These are phyloP conservation scores for Proteromonas lacertae DNA, from an alignment of 352 stramenopile genomes.

Conservation along the genomic window DNA sequence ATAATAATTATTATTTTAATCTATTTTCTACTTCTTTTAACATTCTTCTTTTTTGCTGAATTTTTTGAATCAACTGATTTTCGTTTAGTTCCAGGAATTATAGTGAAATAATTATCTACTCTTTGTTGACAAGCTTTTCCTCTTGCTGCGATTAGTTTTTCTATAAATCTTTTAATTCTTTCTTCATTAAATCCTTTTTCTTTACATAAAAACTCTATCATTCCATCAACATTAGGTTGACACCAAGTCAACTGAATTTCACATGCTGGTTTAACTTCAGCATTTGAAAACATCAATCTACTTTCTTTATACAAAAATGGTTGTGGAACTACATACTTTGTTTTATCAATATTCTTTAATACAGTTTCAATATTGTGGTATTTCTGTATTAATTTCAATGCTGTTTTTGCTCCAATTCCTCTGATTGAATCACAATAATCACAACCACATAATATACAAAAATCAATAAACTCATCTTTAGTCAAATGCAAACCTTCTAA, in stretches of 20 bases:
- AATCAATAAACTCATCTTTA: conserved; percentile 80
- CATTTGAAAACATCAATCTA: conserved; percentile 52
- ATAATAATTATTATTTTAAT: too few relatives aligned
- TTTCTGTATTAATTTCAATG: conserved; percentile 72
- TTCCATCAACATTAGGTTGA: conserved; percentile 38
- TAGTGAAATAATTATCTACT: conserved; percentile 91
- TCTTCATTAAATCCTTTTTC: conserved; percentile 76
- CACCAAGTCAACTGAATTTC: conserved; percentile 60
- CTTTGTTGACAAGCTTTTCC: conserved; percentile 64
- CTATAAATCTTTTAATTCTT: conserved; percentile 54
- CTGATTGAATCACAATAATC: conserved; percentile 84
- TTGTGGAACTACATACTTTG: conserved; percentile 13
- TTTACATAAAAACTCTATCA: conserved; percentile 70
- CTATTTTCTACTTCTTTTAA: too few relatives aligned
- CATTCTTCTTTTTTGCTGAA: too few relatives aligned
- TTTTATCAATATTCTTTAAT: conserved; percentile 43
- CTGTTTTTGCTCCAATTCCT: conserved; percentile 85
- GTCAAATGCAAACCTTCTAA: conserved; percentile 61
- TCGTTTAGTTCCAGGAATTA: too few relatives aligned
- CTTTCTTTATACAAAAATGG: conserved; percentile 54
- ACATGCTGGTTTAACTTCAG: conserved; percentile 21
- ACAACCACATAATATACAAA: conserved; percentile 91
- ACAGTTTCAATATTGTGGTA: conserved; percentile 74
- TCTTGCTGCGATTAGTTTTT: conserved; percentile 73
- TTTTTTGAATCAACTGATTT: too few relatives aligned